phyloP scores from a whole-genome alignment of 139 green algal genomes.

The Cymbomonas tetramitiformis region DNA sequence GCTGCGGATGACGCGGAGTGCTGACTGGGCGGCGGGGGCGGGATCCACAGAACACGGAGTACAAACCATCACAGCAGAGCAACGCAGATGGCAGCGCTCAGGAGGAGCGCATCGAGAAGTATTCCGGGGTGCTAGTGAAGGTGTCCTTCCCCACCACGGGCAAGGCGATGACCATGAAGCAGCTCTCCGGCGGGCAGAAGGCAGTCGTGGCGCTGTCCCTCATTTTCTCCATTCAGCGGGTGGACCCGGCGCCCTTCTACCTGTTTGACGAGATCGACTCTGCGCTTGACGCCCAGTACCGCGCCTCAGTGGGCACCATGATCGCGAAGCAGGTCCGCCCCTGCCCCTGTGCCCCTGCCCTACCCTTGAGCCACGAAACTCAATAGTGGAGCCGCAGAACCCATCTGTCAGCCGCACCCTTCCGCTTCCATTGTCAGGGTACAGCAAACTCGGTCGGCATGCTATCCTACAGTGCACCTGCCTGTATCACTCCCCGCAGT shows the following conservation, averaged over 20 bases:
- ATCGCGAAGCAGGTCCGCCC: constrained; percentile 42
- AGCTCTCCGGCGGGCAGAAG: constrained; percentile 89
- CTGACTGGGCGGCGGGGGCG: neutral
- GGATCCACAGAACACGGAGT: neutral
- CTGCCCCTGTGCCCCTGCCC: too few relatives aligned
- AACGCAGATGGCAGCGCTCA: too few relatives aligned
- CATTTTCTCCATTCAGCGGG: constrained; percentile 95
- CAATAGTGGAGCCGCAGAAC: neutral
- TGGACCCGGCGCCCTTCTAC: constrained; percentile 94
- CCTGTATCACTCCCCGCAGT: too few relatives aligned
- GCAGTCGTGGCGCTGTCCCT: constrained; percentile 91
- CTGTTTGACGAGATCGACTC: constrained; percentile 99
- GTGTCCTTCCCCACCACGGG: constrained; percentile 53
- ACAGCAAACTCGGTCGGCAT: constrained; percentile 28
- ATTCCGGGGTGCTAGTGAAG: constrained; percentile 71
- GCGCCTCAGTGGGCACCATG: constrained; percentile 70
- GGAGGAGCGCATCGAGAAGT: constrained; percentile 23
- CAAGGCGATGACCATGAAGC: constrained; percentile 70
- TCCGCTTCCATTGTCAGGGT: neutral
- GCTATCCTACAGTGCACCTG: too few relatives aligned
- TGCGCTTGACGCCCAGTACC: constrained; percentile 85
- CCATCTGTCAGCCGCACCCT: constrained; percentile 27
- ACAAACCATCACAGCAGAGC: neutral
- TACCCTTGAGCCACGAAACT: neutral
- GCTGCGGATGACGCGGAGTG: neutral